phyloP scores from a whole-genome alignment of 176 grass and related monocot genomes.

The Carex littledalei region DNA sequence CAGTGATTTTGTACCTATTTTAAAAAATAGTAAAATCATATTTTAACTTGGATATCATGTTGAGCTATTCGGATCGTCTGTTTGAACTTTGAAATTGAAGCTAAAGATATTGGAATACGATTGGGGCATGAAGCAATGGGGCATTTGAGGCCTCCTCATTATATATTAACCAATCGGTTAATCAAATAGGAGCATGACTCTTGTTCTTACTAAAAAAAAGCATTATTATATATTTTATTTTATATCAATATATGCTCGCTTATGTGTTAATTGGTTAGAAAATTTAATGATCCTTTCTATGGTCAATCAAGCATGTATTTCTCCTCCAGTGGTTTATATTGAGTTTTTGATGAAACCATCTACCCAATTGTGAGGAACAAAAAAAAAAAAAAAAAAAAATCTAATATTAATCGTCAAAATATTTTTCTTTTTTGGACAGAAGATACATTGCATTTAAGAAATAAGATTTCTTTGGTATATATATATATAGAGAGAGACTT shows the following conservation, averaged over 20 bases:
- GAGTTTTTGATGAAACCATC: background rate
- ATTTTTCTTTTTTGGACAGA: background rate
- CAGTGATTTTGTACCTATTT: no score
- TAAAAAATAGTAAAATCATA: no score
- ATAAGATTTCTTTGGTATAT: background rate
- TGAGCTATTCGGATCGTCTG: no score
- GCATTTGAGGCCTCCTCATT: no score
- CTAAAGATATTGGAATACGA: no score
- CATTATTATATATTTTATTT: background rate
- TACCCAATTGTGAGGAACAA: background rate
- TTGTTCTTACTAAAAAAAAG: background rate
- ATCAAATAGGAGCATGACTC: no score
- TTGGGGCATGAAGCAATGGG: no score
- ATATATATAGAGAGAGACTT: no score
- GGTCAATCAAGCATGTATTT: background rate
- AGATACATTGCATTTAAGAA: background rate
- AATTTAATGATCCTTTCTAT: background rate
- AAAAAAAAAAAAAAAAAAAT: background rate
- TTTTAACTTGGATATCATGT: no score
- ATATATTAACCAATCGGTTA: no score
- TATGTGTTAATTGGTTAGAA: background rate
- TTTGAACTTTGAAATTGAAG: no score
- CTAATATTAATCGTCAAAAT: background rate
- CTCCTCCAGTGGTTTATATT: background rate
- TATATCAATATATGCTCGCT: background rate